These are phyloP conservation scores for Penicillium roqueforti DNA, from an alignment of 495 filamentous ascomycete genomes.

Conservation along the genomic window DNA sequence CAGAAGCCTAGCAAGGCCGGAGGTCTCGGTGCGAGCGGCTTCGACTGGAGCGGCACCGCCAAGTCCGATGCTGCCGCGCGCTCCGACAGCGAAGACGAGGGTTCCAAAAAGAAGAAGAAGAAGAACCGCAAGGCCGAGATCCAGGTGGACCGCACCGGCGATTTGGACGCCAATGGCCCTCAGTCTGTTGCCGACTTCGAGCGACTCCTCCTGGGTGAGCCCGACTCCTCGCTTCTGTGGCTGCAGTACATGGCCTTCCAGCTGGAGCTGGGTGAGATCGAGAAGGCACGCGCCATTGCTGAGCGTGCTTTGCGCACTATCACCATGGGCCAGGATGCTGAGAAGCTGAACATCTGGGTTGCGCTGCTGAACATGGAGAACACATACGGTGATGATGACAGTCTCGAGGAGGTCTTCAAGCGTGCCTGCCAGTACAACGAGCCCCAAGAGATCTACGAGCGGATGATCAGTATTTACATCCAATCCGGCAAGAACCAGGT, in stretches of 20 bases:
- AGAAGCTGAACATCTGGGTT: constrained; percentile 93
- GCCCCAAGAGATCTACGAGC: constrained; percentile 82
- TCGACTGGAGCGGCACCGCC: constrained; percentile 77
- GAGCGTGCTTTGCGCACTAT: constrained; percentile 87
- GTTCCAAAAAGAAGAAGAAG: constrained; percentile 65
- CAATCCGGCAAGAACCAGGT: constrained; percentile 74
- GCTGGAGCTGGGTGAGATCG: constrained; percentile 80
- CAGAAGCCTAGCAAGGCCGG: constrained; percentile 25
- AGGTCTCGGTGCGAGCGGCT: constrained; percentile 73
- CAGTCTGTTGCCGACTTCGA: constrained; percentile 89
- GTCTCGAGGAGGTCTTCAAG: constrained; percentile 83
- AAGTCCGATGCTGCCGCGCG: constrained; percentile 41
- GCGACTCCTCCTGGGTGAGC: constrained; percentile 84
- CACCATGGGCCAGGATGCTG: constrained; percentile 76
- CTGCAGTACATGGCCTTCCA: constrained; percentile 96
- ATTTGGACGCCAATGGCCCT: constrained; percentile 84
- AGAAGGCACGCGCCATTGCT: constrained; percentile 79
- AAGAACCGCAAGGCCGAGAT: constrained; percentile 74
- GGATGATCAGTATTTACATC: constrained; percentile 88
- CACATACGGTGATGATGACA: constrained; percentile 79
- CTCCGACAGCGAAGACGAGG: constrained; percentile 48
- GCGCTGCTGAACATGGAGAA: constrained; percentile 92
- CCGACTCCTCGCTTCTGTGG: constrained; percentile 86
- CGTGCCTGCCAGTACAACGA: constrained; percentile 94
- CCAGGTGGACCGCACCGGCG: constrained; percentile 80